These are phyloP conservation scores for Rehmannia glutinosa DNA, from an alignment of 257 asterid species.

Conservation along the genomic window DNA sequence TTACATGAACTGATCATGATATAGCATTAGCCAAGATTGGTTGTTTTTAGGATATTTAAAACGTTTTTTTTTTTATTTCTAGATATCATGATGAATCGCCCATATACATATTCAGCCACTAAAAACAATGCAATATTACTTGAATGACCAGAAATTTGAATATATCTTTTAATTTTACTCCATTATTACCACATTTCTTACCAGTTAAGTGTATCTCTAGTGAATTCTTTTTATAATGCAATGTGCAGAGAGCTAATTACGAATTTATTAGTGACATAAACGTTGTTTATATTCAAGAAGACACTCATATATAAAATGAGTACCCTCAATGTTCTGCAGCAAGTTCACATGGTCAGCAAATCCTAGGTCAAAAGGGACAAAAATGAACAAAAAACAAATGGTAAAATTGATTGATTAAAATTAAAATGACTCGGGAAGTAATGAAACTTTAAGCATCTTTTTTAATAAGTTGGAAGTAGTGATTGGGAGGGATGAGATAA, in stretches of 20 bases:
- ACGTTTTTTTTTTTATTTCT: neutral
- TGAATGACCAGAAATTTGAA: no score
- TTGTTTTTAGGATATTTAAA: neutral
- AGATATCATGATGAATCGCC: neutral
- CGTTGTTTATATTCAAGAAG: neutral
- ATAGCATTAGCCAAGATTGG: neutral
- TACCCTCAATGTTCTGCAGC: neutral
- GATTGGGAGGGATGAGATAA: no score
- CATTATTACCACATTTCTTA: neutral
- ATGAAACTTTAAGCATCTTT: no score
- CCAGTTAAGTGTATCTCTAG: neutral
- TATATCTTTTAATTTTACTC: neutral
- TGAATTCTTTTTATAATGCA: neutral
- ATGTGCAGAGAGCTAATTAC: neutral
- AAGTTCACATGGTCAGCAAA: neutral
- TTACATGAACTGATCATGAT: neutral
- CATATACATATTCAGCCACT: no score
- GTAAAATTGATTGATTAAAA: no score
- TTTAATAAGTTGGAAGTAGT: no score
- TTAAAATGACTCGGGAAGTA: neutral
- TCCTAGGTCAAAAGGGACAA: slow-evolving; percentile 3
- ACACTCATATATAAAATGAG: neutral
- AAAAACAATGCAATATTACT: no score
- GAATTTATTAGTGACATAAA: neutral
- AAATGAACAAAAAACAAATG: no score